Conservation (phyloP, 805 yeast genomes). For the Candida alai region DNA sequence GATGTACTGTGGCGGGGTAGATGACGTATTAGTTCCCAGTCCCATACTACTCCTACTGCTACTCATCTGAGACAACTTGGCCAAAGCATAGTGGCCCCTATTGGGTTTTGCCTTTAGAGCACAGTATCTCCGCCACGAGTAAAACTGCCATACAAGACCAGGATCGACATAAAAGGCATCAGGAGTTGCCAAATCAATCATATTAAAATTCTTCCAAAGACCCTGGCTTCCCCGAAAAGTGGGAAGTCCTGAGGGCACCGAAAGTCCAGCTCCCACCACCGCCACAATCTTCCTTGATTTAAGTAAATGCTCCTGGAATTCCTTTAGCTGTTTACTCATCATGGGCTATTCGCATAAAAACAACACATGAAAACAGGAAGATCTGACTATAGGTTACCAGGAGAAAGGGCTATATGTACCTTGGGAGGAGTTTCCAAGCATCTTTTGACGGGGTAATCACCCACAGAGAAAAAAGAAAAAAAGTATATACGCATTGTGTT, state of each 20-base stretch:
- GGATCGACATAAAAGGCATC: slow-evolving; percentile 86
- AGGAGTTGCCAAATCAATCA: slow-evolving; percentile 85
- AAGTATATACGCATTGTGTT: no score
- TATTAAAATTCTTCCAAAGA: slow-evolving; percentile 70
- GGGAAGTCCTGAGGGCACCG: slow-evolving; percentile 72
- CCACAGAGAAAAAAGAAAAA: no score
- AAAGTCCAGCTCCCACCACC: slow-evolving; percentile 79
- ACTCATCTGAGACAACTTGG: slow-evolving; percentile 48
- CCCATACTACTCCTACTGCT: slow-evolving; percentile 15
- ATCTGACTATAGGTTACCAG: no score
- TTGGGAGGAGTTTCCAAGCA: no score
- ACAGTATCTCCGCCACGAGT: slow-evolving; percentile 60
- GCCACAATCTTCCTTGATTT: slow-evolving; percentile 51
- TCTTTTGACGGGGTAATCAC: no score
- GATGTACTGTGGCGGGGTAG: slow-evolving; percentile 46
- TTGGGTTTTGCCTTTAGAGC: slow-evolving; percentile 73
- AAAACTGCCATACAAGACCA: slow-evolving; percentile 86
- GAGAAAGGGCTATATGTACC: no score
- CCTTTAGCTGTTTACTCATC: slow-evolving; percentile 24
- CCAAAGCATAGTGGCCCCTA: slow-evolving; percentile 66
- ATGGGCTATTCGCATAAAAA: no score
- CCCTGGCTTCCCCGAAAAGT: slow-evolving; percentile 73
- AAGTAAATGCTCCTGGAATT: slow-evolving; percentile 50
- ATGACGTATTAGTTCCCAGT: no score
- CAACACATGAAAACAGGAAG: no score